Base-by-base conservation (phyloP, 2,329 filamentous ascomycete species). In the Colletotrichum tanaceti region DNA sequence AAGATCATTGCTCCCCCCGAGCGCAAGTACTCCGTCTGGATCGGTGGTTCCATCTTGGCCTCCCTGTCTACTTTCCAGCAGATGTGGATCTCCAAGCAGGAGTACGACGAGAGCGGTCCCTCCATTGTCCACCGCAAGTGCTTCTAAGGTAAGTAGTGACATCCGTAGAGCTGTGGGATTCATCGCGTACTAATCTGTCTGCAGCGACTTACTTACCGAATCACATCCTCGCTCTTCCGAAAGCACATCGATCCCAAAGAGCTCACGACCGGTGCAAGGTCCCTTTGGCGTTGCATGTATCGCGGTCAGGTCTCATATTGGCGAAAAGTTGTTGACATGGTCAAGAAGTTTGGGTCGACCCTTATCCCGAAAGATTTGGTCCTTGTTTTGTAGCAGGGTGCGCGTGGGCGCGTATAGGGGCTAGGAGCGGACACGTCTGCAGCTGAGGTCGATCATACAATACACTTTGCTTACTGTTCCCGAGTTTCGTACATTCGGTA, bases 71-170 rank as follows among this genome's bases (percentile, higher is more conserved):
- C 96, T 85, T 99, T 99, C 95, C 96, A 99, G 90, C 96, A 99
- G 89, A 99, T 99, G 96, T 99, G 96, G 96, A 98, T 99, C 91
- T 99, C 96, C 79, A 99, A 99, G 94, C 96, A 99, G 89, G 95
- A 98, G 90, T 98, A 98, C 91, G 96, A 99, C 89, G 96, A 98
- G 93, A 96, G 92, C 85, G 95, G 95, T 87, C 96, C 95, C 79
- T 98, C 94, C 81, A 98, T 98, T 82, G 95, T 98, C 80, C 95
- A 98, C 92, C 93, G 94, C 91, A 98, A 98, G 93, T 98, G 95
- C 93, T 98, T 98, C 92, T 98, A 97, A 97, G 91, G 90, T 91
- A 80, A 77, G 81, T 71, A 35, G 35, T 1, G 50, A 2, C 32
- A 35, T 9, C 2, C 6, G 14, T 24, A 18, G 14, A 59, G 22